These are phyloP conservation scores for Lepidium didymum DNA, from an alignment of 345 rosid species.

Conservation along the genomic window DNA sequence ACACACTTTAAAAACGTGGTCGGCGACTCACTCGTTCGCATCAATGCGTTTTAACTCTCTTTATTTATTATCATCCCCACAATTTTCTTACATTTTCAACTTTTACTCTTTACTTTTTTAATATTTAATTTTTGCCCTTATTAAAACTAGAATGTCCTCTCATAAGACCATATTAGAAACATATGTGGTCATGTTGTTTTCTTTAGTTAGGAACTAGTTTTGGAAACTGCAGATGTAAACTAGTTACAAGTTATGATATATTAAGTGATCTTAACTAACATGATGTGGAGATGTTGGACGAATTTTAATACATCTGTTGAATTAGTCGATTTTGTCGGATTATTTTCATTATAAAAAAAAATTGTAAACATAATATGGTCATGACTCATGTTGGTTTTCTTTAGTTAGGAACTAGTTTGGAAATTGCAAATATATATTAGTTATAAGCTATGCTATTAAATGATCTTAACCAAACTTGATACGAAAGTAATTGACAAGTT, in stretches of 20 bases:
- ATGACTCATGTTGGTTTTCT: not conserved
- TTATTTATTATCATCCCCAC: not conserved
- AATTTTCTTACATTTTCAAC: not conserved
- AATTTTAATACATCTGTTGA: too few relatives aligned
- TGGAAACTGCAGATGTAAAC: too few relatives aligned
- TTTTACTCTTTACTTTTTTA: not conserved
- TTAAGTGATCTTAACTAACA: too few relatives aligned
- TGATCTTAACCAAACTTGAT: not conserved
- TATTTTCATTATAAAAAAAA: too few relatives aligned
- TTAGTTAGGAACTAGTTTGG: not conserved
- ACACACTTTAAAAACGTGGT: slow-evolving; percentile 11
- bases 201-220: not conserved
- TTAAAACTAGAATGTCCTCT: not conserved
- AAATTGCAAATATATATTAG: too few relatives aligned
- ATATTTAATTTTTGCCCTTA: not conserved
- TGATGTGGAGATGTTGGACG: too few relatives aligned
- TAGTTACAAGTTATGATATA: too few relatives aligned
- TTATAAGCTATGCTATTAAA: too few relatives aligned
- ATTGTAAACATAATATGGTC: not conserved
- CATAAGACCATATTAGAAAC: not conserved
- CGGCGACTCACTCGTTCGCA: slow-evolving; percentile 27
- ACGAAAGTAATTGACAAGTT: too few relatives aligned
- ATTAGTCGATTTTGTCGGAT: too few relatives aligned
- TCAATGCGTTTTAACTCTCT: slow-evolving; percentile 19
- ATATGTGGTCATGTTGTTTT: not conserved